Percentiles rank a stretch among this genome's conserved stretches.
Conservation (phyloP, 176 grass and related monocot genomes). For the Coix lacrymajobi region DNA sequence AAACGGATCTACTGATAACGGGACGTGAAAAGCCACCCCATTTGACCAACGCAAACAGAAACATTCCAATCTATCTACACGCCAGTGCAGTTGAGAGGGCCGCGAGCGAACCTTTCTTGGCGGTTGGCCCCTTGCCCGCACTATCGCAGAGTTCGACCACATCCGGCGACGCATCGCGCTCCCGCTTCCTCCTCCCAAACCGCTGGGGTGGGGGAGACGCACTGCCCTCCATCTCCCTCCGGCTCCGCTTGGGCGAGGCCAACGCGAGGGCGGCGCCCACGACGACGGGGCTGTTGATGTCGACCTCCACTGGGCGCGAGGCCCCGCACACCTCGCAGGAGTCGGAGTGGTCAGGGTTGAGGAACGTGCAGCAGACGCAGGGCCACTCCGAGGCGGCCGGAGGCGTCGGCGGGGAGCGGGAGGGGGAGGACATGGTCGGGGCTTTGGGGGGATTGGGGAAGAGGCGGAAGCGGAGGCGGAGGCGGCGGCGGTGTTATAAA, state of each 20-base stretch:
- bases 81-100: not conserved
- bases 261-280: constrained; percentile 19
- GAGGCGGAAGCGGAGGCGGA: not conserved
- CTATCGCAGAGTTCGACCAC: not conserved
- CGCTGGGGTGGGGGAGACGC: not conserved
- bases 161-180: constrained; percentile 1
- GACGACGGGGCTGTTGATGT: constrained; percentile 30
- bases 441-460: not conserved
- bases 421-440: not conserved
- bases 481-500: not conserved
- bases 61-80: not conserved
- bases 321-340: constrained; percentile 37
- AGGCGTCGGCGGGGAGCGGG: not conserved
- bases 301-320: constrained; percentile 32
- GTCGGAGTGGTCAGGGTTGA: constrained; percentile 21
- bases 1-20: not conserved
- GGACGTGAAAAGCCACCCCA: not conserved
- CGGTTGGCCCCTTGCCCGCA: not conserved
- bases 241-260: constrained; percentile 16
- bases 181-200: constrained; percentile 32
- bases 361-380: constrained; percentile 42
- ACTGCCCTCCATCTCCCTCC: constrained; percentile 15
- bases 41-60: not conserved
- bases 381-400: not conserved
- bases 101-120: constrained; percentile 24